A percentile compares a stretch with the other conserved stretches of the same genome.
Conservation (phyloP, 2,329 filamentous ascomycete genomes). For the Trichoderma sp. region DNA sequence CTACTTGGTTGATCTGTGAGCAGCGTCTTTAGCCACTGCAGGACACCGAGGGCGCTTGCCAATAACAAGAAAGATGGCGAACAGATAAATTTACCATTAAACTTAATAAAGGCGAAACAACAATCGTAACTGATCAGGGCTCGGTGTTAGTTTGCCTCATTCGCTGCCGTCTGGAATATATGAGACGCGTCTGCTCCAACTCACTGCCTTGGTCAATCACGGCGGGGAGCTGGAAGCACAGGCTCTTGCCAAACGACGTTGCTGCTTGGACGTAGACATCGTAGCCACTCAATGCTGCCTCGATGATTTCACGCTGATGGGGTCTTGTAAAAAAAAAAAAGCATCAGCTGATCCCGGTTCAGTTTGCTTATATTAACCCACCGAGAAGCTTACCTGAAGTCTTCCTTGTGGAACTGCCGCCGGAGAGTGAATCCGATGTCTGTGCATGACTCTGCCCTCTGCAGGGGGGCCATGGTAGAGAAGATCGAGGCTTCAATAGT, state of each 20-base stretch:
- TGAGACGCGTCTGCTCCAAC: constrained; percentile 38
- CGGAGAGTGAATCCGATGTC: constrained; percentile 76
- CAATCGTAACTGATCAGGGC: constrained; percentile 71
- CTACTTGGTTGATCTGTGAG: constrained; percentile 85
- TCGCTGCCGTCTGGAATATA: constrained; percentile 15
- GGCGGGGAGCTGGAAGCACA: constrained; percentile 91
- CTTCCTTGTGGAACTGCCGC: constrained; percentile 70
- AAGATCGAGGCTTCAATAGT: neutral
- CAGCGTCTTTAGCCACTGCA: neutral
- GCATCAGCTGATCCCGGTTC: neutral
- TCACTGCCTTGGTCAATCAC: constrained; percentile 82
- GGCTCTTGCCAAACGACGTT: constrained; percentile 87
- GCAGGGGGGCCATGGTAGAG: constrained; percentile 44
- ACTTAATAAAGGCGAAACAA: constrained; percentile 84
- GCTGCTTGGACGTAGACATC: constrained; percentile 95
- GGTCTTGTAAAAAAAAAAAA: constrained; percentile 64
- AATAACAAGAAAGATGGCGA: constrained; percentile 8
- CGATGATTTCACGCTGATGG: constrained; percentile 83
- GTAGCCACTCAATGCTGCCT: constrained; percentile 74
- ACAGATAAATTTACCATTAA: constrained; percentile 66
- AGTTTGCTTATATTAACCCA: neutral
- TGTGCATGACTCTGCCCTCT: constrained; percentile 51
- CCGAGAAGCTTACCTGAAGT: constrained; percentile 61
- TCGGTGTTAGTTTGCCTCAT: neutral
- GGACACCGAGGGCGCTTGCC: neutral